These are phyloP conservation scores for Tricholoma matsutake DNA, from an alignment of 768 basidiomycete genomes.

Conservation along the genomic window DNA sequence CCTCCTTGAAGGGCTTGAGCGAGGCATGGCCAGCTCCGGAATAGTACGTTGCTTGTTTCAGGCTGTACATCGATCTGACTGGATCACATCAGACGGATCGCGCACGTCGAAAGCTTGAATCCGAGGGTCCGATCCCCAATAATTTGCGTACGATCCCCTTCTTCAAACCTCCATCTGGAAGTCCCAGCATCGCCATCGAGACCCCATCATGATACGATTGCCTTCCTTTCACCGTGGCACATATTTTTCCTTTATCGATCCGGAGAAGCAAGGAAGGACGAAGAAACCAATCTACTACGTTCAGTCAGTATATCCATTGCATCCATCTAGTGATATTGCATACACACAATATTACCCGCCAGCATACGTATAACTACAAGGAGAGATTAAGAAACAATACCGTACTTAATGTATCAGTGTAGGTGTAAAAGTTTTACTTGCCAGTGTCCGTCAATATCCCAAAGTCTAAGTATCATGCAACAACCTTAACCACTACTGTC, in stretches of 20 bases:
- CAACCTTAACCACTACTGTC: conserved; percentile 44
- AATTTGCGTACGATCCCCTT: conserved; percentile 76
- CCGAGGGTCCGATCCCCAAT: conserved; percentile 56
- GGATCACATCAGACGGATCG: conserved; percentile 54
- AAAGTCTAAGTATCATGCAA: conserved; percentile 21
- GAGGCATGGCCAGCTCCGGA: conserved; percentile 65
- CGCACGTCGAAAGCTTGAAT: conserved; percentile 59
- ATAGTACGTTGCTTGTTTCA: conserved; percentile 45
- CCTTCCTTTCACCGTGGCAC: neutral
- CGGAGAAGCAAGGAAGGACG: neutral
- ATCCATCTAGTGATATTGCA: neutral
- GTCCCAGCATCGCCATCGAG: conserved; percentile 41
- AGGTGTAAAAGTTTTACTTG: neutral
- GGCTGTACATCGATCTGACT: neutral
- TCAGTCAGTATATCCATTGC: neutral
- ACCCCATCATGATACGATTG: conserved; percentile 25
- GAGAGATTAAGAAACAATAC: neutral
- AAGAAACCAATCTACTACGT: neutral
- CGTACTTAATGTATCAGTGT: neutral
- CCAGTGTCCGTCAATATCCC: conserved; percentile 3
- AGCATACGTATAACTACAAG: neutral
- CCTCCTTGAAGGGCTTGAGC: conserved; percentile 84
- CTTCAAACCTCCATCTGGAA: conserved; percentile 49
- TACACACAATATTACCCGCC: neutral
- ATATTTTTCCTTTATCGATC: neutral